Percentiles rank a stretch among this genome's conserved stretches.
Conservation (phyloP, 2,329 filamentous ascomycete genomes). For the Diaporthe sp. region DNA sequence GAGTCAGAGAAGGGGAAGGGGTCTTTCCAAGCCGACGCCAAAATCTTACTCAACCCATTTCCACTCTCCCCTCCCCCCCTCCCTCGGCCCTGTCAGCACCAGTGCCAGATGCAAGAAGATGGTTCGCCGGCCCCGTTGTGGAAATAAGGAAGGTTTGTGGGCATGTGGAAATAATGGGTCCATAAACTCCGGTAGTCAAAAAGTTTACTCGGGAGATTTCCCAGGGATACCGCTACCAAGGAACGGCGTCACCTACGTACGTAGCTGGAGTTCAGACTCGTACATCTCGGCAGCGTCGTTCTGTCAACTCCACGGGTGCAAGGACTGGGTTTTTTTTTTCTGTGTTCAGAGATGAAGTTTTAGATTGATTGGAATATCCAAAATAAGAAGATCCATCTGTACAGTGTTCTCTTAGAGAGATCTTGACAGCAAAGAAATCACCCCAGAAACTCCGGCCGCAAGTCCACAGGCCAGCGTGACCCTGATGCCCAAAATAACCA, state of each 20-base stretch:
- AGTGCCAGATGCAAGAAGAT: no score
- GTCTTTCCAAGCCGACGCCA: background rate
- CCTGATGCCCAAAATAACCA: slow-evolving; percentile 32
- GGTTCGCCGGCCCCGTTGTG: background rate
- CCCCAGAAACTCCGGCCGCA: slow-evolving; percentile 27
- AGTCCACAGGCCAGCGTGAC: slow-evolving; percentile 27
- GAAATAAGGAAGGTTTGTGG: background rate
- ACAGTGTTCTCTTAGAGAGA: slow-evolving; percentile 4
- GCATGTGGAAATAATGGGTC: slow-evolving; percentile 5
- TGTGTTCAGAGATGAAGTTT: background rate
- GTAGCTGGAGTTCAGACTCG: background rate
- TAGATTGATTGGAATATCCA: slow-evolving; percentile 14
- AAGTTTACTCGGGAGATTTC: background rate
- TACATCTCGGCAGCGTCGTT: background rate
- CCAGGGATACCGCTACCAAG: background rate
- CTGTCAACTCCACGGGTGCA: background rate
- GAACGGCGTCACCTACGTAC: background rate
- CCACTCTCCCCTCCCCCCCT: no score
- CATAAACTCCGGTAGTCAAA: background rate
- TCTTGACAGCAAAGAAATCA: background rate
- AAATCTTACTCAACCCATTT: slow-evolving; percentile 1
- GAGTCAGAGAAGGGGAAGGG: background rate
- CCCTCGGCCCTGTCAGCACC: background rate
- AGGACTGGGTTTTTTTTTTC: no score
- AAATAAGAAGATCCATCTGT: slow-evolving; percentile 9